Conservation (phyloP, 208 protist species). For the Strigomonas galati region DNA sequence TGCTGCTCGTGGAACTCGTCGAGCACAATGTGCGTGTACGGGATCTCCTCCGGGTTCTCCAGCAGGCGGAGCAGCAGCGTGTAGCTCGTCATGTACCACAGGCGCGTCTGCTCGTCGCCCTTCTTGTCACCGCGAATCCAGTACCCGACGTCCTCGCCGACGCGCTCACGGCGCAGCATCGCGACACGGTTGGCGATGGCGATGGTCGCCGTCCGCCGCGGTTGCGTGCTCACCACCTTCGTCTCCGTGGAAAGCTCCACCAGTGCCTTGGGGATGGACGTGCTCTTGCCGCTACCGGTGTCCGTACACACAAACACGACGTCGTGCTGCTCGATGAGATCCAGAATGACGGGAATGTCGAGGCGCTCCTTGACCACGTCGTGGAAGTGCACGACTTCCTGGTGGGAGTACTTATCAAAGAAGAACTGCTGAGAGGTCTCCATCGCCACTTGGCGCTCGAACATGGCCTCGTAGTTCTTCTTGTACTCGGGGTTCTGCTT, state of each 20-base stretch:
- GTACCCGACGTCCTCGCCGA: constrained; percentile 78
- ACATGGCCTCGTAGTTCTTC: constrained; percentile 57
- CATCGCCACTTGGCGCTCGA: constrained; percentile 58
- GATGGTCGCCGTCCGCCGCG: constrained; percentile 70
- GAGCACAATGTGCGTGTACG: constrained; percentile 90
- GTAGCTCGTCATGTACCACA: constrained; percentile 91
- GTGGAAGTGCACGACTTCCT: constrained; percentile 44
- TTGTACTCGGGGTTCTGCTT: constrained; percentile 64
- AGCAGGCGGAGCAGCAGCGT: constrained; percentile 78
- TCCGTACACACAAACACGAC: constrained; percentile 87
- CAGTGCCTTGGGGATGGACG: constrained; percentile 77
- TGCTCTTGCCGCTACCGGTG: constrained; percentile 87
- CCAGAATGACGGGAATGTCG: constrained; percentile 76
- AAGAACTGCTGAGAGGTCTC: constrained; percentile 42
- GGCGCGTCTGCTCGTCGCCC: constrained; percentile 67
- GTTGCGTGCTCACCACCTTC: constrained; percentile 71
- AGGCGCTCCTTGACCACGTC: constrained; percentile 60
- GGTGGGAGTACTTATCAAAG: constrained; percentile 44
- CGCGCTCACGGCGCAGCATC: constrained; percentile 44
- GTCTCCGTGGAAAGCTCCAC: constrained; percentile 43
- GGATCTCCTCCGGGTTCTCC: constrained; percentile 40
- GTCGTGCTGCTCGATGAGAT: constrained; percentile 77
- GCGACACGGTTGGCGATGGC: constrained; percentile 73
- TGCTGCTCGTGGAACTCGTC: constrained; percentile 96
- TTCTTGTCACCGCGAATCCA: constrained; percentile 83